Conservation (phyloP, 352 stramenopile species). For the Phytophthora tubulina region DNA sequence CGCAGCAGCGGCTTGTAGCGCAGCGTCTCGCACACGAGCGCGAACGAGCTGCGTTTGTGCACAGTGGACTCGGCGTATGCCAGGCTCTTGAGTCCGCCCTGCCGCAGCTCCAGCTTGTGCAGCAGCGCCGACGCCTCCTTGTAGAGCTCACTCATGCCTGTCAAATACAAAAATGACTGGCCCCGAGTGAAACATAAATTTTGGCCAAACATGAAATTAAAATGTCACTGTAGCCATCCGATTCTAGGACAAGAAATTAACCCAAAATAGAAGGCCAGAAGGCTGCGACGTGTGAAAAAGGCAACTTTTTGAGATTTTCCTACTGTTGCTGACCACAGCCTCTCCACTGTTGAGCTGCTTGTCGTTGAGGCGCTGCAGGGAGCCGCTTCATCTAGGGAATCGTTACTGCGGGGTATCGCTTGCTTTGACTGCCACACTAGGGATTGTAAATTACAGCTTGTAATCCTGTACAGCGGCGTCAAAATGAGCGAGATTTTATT, state of each 20-base stretch:
- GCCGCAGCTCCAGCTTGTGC: constrained; percentile 78
- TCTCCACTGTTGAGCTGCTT: too few species aligned
- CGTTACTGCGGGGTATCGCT: too few species aligned
- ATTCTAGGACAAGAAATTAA: too few species aligned
- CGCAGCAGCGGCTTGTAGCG: constrained; percentile 87
- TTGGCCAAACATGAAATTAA: neutral
- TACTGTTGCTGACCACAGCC: too few species aligned
- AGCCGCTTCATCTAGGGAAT: too few species aligned
- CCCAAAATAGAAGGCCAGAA: neutral
- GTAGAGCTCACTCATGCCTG: constrained; percentile 78
- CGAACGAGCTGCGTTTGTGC: constrained; percentile 91
- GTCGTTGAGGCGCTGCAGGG: too few species aligned
- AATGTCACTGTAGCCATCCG: constrained; percentile 8
- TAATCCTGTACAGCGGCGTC: too few species aligned
- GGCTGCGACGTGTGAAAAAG: constrained; percentile 35
- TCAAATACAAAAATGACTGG: constrained; percentile 16
- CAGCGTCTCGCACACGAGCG: constrained; percentile 90
- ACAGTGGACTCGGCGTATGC: constrained; percentile 82
- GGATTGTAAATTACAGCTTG: too few species aligned
- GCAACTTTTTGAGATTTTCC: too few species aligned
- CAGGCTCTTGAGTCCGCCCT: constrained; percentile 88
- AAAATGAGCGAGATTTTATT: too few species aligned
- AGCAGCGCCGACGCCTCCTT: constrained; percentile 82
- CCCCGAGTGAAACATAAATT: neutral
- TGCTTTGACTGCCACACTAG: too few species aligned